Evolutionary conservation across 2,329 filamentous ascomycete genomes (phyloP), one percentile per base, ranked within the genome.

Genomic region (Zymoseptoria crescenta): DNA sequence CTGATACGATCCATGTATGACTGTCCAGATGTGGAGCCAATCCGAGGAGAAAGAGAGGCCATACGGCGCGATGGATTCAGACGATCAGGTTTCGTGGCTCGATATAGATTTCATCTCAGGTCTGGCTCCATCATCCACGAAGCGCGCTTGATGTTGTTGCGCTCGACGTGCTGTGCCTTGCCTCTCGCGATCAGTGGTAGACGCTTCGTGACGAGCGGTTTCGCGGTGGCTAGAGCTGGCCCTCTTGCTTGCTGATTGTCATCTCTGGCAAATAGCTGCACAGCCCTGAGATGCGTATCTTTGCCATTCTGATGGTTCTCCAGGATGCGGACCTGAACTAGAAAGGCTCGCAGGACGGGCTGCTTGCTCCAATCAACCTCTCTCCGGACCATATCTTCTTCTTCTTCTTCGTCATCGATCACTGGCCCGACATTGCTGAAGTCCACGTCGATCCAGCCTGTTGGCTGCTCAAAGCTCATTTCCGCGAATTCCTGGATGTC

Each of bases 301-400:
- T 99, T 99, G 64, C 94, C 94, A 73, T 99, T 99, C 76, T 99
- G 94, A 73, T 99, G 94, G 71, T 99, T 99, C 76, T 97, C 94
- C 55, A 93, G 83, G 54, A 99, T 87, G 65, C 89, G 86, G 69
- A 97, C 86, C 74, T 97, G 92, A 28, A 99, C 81, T 29, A 97
- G 84, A 76, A 93, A 96, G 16, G 89, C 91, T 61, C 92, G 85
- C 19, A 97, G 82, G 1, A 92, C 88, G 67, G 78, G 78, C 82
- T 87, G 69, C 85, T 85, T 53, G 79, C 80, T 52, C 83, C 84
- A 72, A 57, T 73, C 66, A 16, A 70, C 59, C 52, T 67, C 65
- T 67, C 70, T 69, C 65, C 30, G 69, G 64, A 62, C 70, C 4
- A 56, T 58, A 6, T 69, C 64, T 3, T 68, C 69, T 1, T 73